Conservation (phyloP, 768 basidiomycete genomes). For the Tricholoma bakamatsutake region DNA sequence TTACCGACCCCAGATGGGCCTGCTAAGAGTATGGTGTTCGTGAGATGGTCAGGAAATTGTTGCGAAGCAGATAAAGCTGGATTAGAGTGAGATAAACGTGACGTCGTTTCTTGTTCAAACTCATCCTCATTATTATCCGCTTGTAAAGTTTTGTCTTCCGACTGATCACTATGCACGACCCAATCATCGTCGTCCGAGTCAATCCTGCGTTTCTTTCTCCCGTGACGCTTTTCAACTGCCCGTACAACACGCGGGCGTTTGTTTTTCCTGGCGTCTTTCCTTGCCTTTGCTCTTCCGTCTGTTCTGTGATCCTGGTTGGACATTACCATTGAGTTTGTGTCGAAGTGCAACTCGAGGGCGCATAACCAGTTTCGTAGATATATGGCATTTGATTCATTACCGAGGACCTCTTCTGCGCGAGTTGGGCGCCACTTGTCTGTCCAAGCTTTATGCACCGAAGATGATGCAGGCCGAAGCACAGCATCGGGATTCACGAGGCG, state of each 20-base stretch:
- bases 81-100: conserved; percentile 8
- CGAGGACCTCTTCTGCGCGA: conserved; percentile 68
- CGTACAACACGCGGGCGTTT: conserved; percentile 62
- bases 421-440: conserved; percentile 70
- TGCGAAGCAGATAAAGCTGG: conserved; percentile 9
- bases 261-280: conserved; percentile 26
- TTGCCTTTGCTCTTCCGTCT: conserved; percentile 21
- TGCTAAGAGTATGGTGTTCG: conserved; percentile 80
- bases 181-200: conserved; percentile 55
- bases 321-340: conserved; percentile 12
- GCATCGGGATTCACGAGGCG: conserved; percentile 21
- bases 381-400: conserved; percentile 64
- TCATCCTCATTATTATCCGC: conserved; percentile 27
- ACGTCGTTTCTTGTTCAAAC: conserved; percentile 31
- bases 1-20: conserved; percentile 89
- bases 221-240: conserved; percentile 38
- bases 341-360: conserved; percentile 58
- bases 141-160: conserved; percentile 17
- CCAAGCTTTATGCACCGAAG: conserved; percentile 50
- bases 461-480: neutral
- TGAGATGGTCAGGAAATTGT: conserved; percentile 42
- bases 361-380: conserved; percentile 77
- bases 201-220: conserved; percentile 49
- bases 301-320: conserved; percentile 7
- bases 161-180: conserved; percentile 43